Evolutionary conservation across 192 early-diverging fungal genomes (phyloP).

Genomic region (Coemansia javaensis): DNA sequence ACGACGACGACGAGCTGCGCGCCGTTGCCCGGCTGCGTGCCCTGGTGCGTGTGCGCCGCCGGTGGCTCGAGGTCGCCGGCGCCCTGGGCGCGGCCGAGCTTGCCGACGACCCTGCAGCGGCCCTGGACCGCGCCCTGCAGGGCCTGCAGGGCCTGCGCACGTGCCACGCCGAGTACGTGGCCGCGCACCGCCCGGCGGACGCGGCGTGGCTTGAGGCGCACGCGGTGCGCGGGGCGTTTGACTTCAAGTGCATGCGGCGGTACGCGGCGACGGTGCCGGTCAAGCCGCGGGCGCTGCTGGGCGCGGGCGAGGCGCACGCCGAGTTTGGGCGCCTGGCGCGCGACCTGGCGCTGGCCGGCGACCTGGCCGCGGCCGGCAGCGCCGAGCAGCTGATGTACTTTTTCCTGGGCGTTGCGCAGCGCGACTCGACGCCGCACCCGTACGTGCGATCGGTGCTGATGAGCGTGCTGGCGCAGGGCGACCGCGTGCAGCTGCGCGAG

Average conservation of each 20-base stretch:
- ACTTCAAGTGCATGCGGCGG: slow-evolving; percentile 39
- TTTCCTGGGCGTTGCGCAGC: slow-evolving; percentile 6
- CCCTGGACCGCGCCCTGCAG: slow-evolving; percentile 3
- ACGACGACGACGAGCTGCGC: neutral
- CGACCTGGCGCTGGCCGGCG: slow-evolving; percentile 10
- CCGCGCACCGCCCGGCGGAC: neutral
- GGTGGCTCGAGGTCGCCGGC: slow-evolving; percentile 20
- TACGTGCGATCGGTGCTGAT: slow-evolving; percentile 35
- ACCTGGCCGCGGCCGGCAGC: slow-evolving; percentile 4
- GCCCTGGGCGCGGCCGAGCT: slow-evolving; percentile 9
- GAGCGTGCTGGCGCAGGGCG: slow-evolving; percentile 11
- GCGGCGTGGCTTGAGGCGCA: neutral
- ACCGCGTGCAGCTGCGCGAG: slow-evolving; percentile 13
- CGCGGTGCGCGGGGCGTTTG: slow-evolving; percentile 28
- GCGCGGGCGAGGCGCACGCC: slow-evolving; percentile 1
- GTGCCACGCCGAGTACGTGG: neutral
- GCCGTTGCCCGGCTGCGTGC: slow-evolving; percentile 9
- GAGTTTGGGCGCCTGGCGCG: slow-evolving; percentile 5
- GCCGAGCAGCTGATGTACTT: slow-evolving; percentile 28
- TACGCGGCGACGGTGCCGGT: slow-evolving; percentile 32
- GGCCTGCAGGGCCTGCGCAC: neutral
- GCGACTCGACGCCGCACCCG: slow-evolving; percentile 11
- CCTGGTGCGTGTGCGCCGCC: slow-evolving; percentile 12
- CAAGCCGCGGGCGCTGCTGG: slow-evolving; percentile 26
- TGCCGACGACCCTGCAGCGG: slow-evolving; percentile 6